Evolutionary conservation across 208 protist genomes (phyloP), one percentile per base, ranked within the genome.

Genomic region (Trypanosoma brucei): DNA sequence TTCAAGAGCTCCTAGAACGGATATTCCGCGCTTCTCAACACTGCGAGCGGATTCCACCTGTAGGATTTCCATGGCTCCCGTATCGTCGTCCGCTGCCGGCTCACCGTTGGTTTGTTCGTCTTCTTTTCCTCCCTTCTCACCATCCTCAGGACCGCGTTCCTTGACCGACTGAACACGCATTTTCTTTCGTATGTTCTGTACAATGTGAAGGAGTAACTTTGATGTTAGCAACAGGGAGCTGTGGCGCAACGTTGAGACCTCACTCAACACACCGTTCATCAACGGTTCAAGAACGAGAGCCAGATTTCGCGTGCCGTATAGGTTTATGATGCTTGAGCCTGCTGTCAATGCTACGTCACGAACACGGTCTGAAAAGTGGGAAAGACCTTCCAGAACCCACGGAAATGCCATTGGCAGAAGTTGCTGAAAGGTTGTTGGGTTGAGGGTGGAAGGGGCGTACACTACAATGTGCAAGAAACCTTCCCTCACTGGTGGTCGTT

Each of bases 401-500:
- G 87, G 86, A 52, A 96, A 88, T 37, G 79, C 76, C 11, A 92
- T 31, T 2, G 86, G 80, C n/a, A 95, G 72, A 55, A 97, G 82
- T 42, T 72, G 59, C 70, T 89, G 87, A 66, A 95, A 91, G 58
- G 74, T 80, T 52, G 76, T 68, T 14, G 73, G 54, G 53, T 57
- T 64, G 45, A 97, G 74, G 8, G 87, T 91, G 54, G 84, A 85
- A 34, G 92, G 91, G 48, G 93, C 71, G 79, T 96, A 96, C 40
- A 95, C 80, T 76, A 97, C 93, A 48, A 97, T 82, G 68, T 95
- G 91, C 33, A 98, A 70, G 71, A 94, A 96, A 30, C 88, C 92
- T 62, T 97, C 89, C n/a, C 88, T 69, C 60, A 97, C 88, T 5
- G 83, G 68, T 22, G 88, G 84, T 31, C 76, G 70, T 60, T 96